These are phyloP conservation scores for Cutaneotrichosporon dermatis DNA, from an alignment of 1,284 basidiomycete genomes.

Conservation along the genomic window DNA sequence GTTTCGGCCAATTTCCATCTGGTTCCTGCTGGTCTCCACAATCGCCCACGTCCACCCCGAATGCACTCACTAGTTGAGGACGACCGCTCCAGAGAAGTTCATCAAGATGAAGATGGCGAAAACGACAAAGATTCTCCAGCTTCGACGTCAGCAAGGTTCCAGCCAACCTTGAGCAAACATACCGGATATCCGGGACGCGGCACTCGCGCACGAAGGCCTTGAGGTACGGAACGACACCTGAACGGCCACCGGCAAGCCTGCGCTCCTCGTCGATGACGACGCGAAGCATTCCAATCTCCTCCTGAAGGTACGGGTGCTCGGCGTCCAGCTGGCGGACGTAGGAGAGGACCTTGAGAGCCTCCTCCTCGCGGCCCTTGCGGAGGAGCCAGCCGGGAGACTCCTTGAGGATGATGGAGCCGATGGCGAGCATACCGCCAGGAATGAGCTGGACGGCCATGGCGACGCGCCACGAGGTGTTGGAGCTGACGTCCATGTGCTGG, in stretches of 20 bases:
- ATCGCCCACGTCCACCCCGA: too few species aligned
- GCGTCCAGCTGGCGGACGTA: conserved; percentile 50
- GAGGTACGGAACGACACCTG: conserved; percentile 9
- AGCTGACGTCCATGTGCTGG: conserved; percentile 44
- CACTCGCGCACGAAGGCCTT: background rate
- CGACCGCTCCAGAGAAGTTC: conserved; percentile 2
- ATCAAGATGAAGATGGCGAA: conserved; percentile 8
- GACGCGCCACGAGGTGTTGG: conserved; percentile 49
- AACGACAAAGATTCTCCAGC: too few species aligned
- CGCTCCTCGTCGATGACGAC: conserved; percentile 34
- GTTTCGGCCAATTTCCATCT: too few species aligned
- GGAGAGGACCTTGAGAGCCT: conserved; percentile 50
- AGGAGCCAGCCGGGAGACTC: conserved; percentile 57
- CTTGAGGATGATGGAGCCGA: conserved; percentile 52
- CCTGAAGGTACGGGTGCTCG: conserved; percentile 44
- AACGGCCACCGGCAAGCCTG: conserved; percentile 11
- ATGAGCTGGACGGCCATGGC: conserved; percentile 56
- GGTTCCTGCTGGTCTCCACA: too few species aligned
- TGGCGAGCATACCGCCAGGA: conserved; percentile 52
- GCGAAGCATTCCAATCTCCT: conserved; percentile 40
- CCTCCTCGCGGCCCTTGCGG: conserved; percentile 48
- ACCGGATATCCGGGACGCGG: conserved; percentile 2
- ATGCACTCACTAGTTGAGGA: background rate
- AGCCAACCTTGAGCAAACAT: too few species aligned
- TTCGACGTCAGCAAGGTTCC: too few species aligned